These are phyloP conservation scores for Davidsoniella virescens DNA, from an alignment of 2,329 filamentous ascomycete genomes.

Conservation along the genomic window DNA sequence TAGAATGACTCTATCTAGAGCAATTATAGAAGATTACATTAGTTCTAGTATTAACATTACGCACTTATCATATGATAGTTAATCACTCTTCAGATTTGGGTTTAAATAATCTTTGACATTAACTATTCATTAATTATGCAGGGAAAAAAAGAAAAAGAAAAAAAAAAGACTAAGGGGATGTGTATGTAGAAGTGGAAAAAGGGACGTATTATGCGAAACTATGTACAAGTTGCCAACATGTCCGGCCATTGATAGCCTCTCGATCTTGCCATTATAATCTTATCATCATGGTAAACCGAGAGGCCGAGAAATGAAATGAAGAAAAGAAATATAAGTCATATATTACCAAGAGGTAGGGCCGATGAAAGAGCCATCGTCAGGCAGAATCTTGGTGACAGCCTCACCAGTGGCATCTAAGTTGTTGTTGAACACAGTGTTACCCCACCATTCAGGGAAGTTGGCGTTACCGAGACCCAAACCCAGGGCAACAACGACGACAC, in stretches of 20 bases:
- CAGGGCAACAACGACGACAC: slow-evolving; percentile 35
- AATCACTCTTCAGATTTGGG: no score
- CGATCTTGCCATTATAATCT: background rate
- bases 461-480: slow-evolving; percentile 29
- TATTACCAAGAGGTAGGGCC: slow-evolving; percentile 18
- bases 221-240: background rate
- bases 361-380: slow-evolving; percentile 18
- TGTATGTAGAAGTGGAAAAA: background rate
- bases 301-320: background rate
- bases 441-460: slow-evolving; percentile 34
- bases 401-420: slow-evolving; percentile 20
- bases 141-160: background rate
- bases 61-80: no score
- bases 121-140: no score
- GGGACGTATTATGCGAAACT: background rate
- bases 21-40: no score
- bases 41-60: no score
- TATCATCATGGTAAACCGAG: background rate
- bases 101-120: no score
- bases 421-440: slow-evolving; percentile 23
- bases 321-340: background rate
- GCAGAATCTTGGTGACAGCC: slow-evolving; percentile 19
- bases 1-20: no score
- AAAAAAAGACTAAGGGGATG: background rate
- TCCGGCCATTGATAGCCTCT: background rate